Evolutionary conservation across 169 alveolate species (phyloP).

Genomic region (Eimeria zaria): DNA sequence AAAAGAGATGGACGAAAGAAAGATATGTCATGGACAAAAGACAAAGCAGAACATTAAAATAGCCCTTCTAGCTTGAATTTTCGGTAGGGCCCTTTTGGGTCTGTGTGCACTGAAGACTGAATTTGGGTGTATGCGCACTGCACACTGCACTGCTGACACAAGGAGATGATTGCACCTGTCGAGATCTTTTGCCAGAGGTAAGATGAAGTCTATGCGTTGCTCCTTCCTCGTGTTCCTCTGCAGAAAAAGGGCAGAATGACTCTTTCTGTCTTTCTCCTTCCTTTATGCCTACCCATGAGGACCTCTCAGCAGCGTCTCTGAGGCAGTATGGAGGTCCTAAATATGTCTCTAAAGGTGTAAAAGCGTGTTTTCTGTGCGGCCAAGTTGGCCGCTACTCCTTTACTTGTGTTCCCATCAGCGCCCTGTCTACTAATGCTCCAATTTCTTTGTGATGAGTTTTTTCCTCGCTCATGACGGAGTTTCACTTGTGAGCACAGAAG

Average conservation of each 20-base stretch:
- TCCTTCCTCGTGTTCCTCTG: slow-evolving; percentile 82
- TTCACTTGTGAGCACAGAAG: background rate
- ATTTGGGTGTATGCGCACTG: background rate
- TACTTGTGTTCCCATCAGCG: background rate
- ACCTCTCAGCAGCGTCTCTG: background rate
- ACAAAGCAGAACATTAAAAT: background rate
- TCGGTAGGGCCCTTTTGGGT: background rate
- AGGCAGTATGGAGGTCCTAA: background rate
- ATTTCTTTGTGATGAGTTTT: background rate
- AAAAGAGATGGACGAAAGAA: background rate
- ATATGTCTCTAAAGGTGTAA: background rate
- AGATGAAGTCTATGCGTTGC: slow-evolving; percentile 81
- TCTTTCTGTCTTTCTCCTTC: background rate
- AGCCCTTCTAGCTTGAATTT: background rate
- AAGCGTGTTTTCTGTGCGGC: background rate
- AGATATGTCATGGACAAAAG: background rate
- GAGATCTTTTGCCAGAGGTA: slow-evolving; percentile 81
- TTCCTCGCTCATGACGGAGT: background rate
- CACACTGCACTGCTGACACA: background rate
- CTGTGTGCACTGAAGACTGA: background rate
- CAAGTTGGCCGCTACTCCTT: background rate
- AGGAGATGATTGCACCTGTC: slow-evolving; percentile 69
- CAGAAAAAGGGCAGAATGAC: background rate
- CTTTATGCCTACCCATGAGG: background rate
- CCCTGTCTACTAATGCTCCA: background rate